Evolutionary conservation across 2,329 filamentous ascomycete species (phyloP), one percentile per base, ranked within the genome.

Genomic region (Colletotrichum musae): DNA sequence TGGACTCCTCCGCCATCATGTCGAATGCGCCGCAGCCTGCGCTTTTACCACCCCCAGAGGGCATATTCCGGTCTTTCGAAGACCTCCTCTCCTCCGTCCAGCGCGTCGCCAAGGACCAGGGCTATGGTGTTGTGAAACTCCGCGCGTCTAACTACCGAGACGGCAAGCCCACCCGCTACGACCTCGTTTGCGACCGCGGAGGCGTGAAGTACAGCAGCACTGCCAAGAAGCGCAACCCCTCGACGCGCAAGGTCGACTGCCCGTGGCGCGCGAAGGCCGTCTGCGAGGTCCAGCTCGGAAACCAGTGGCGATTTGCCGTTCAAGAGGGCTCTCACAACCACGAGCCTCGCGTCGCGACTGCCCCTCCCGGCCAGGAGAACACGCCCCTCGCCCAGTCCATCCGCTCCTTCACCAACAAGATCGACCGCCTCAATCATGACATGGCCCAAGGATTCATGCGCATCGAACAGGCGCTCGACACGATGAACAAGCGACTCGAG

Each of bases 141-240:
- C 85, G 88, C 43, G 87, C 88, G 5, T 89, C 87, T 74, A 90
- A 90, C 78, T 90, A 90, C 73, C 87, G 88, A 52, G 88, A 90
- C 62, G 86, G 87, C 69, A 89, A 89, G 73, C 87, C 88, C 1
- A 90, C 88, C 21, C 85, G 88, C 16, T 90, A 89, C 78, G 88
- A 90, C 71, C 81, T 90, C 12, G 88, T 90, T 41, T 90, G 88
- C 78, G 88, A 90, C 72, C 87, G 88, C 48, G 88, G 88, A 62
- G 88, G 88, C 70, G 88, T 90, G 75, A 90, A 90, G 78, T 90
- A 90, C 79, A 89, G 83, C 80, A 90, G 88, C 78, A 90, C 88
- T 1, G 88, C 88, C 7, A 90, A 90, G 83, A 90, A 90, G 80
- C 86, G 88, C 65, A 90, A 89, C 73, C 88, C 88, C 1, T 89